These are phyloP conservation scores for Fonsecaea nubica DNA, from an alignment of 2,329 filamentous ascomycete genomes.

Conservation along the genomic window DNA sequence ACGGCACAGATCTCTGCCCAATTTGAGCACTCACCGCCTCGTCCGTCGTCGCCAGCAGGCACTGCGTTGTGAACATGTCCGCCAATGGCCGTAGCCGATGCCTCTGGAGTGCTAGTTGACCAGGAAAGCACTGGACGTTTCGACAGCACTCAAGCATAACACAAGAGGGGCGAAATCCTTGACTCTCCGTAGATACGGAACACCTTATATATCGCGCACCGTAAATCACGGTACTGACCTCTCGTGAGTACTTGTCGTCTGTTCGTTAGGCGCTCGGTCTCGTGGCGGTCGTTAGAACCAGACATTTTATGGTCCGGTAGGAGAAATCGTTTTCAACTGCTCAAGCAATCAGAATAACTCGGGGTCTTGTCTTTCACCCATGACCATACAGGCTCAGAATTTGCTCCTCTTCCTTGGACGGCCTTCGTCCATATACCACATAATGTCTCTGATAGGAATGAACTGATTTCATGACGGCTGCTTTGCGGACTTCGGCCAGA, in stretches of 20 bases:
- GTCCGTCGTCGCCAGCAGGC: background rate
- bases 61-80: background rate
- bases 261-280: background rate
- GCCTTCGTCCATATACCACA: conserved; percentile 46
- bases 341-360: background rate
- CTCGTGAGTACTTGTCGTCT: background rate
- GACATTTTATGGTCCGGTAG: background rate
- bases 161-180: background rate
- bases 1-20: background rate
- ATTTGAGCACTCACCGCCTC: background rate
- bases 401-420: conserved; percentile 36
- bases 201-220: background rate
- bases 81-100: background rate
- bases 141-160: background rate
- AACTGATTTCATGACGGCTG: conserved; percentile 49
- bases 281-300: background rate
- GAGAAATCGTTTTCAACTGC: background rate
- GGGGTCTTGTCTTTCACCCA: conserved; percentile 9
- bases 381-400: conserved; percentile 19
- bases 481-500: conserved; percentile 52
- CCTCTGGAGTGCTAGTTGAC: background rate
- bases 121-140: background rate
- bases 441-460: conserved; percentile 52
- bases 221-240: background rate
- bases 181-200: background rate